Evolutionary conservation across 805 yeast species (phyloP), one percentile per base, ranked within the genome.

Genomic region (Suhomyces vadensis): DNA sequence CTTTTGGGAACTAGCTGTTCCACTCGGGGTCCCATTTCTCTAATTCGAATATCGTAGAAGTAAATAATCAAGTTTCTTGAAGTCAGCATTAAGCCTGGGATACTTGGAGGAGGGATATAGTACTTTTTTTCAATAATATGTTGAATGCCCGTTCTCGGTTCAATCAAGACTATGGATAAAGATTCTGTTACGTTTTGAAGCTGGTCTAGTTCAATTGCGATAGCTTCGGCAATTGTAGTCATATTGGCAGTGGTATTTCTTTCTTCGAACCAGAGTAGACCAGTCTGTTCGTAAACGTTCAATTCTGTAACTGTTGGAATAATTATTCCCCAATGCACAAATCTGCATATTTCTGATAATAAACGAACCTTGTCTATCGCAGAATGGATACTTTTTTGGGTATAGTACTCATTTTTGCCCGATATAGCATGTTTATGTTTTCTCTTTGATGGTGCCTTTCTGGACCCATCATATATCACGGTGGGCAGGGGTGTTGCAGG

Each of bases 401-500:
- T 63, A 2, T 60, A 50, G 58, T 71, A 75, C 45, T 73, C 76
- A 6, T 69, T 66, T 19, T 75, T 52, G 6, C 55, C 42, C 0
- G 62, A 55, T 7, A 69, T 42, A 0, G 56, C 67, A n/a, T 51
- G 43, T 11, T 63, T 63, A 1, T 66, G 52, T 43, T 68, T 70
- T 31, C 55, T 58, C 39, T 66, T 60, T 1, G 56, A 59, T 0
- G 81, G 80, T 6, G 65, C 58, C 5, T 64, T 58, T 3, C 74
- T 52, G 26, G 58, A 60, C 41, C 68, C 71, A 23, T 73, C 73
- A 2, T 68, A 67, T 37, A 68, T 68, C 29, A 75, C 50, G 49
- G 63, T 74, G 0, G 79, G 77, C 27, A 58, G 60, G 1, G 79
- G 79, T 10, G 72, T 45, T 10, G 63, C 69, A 1, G 76, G 73